phyloP scores from a whole-genome alignment of 345 rosid species.

The Citrus maxima region DNA sequence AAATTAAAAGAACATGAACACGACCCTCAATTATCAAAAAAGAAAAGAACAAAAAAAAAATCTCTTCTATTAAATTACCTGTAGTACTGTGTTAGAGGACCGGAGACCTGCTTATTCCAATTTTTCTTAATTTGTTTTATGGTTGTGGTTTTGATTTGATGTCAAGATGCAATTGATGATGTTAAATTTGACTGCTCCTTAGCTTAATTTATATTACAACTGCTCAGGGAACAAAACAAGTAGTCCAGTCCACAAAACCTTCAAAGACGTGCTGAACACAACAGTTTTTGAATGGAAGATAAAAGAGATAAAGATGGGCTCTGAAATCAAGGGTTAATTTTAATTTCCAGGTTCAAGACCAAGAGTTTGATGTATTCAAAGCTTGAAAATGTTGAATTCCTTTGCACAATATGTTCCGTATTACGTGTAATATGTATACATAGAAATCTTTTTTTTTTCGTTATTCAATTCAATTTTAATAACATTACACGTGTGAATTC shows the following conservation, averaged over 20 bases:
- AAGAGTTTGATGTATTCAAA: constrained; percentile 34
- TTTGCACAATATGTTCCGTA: not conserved
- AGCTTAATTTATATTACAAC: not conserved
- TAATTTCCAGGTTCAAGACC: constrained; percentile 16
- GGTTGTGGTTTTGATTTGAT: too few relatives aligned
- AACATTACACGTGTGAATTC: not conserved
- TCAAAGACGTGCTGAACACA: constrained; percentile 21
- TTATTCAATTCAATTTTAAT: not conserved
- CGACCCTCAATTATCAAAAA: too few relatives aligned
- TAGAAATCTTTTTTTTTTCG: not conserved
- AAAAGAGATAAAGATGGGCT: not conserved
- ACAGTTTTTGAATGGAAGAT: not conserved
- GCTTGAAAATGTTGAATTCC: constrained; percentile 6
- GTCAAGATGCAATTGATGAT: not conserved
- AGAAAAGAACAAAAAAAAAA: too few relatives aligned
- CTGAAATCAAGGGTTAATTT: constrained; percentile 6
- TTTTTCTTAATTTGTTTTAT: too few relatives aligned
- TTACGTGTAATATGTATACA: not conserved
- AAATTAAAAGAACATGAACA: not conserved
- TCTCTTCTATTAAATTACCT: too few relatives aligned
- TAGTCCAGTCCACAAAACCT: constrained; percentile 6
- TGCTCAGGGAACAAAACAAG: not conserved
- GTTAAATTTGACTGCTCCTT: not conserved
- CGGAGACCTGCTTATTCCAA: too few relatives aligned
- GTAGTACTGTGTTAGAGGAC: too few relatives aligned